Evolutionary conservation across 805 yeast species (phyloP), one percentile per base, ranked within the genome.

Genomic region (Cyberlindnera euphorbiae): DNA sequence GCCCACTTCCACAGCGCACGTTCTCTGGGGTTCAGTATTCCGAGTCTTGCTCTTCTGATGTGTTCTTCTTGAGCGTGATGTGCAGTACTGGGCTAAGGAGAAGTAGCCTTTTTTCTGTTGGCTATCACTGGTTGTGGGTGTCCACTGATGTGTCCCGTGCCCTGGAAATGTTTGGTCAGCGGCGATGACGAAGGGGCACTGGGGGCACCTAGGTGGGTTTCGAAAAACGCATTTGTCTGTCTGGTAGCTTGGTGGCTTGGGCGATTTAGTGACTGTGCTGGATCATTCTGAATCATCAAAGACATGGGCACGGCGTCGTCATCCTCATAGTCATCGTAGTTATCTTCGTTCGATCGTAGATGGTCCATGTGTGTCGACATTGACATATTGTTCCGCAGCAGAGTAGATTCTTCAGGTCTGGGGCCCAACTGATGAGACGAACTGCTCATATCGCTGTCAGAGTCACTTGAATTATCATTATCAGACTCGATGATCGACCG

Each of bases 1-100:
- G 97, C 95, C 97, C 98, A 93, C 42, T 86, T 72, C 87, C 97
- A 93, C 13, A 84, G 64, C 0, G 97, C 95, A 32, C 87, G 65
- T 53, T 89, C 96, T 41, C 67, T 66, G 1, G 84, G 75, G 33
- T 77, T 74, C 18, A 78, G 52, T 1, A 70, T 64, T 7, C 73
- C 71, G 7, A 70, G 35, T 16, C 37, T 46, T 6, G 56, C 55
- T 24, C 58, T 45, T 31, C 58, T 42, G 8, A 33, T 31, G 6
- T 53, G 36, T 17, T 56, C 58, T 9, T 48, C 53, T 13, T 48
- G 52, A 1, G 22, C 9, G 22, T 12, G 2, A 39, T 21, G 4
- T 18, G 17, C 23, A 32, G 26, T 28, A 24, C 27, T 18, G 27
- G 7, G 8, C 7, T 7, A 8, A n/a, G n/a, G 7, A 8, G 22